phyloP scores from a whole-genome alignment of 2,329 filamentous ascomycete genomes.

The Sporothrix globosa region DNA sequence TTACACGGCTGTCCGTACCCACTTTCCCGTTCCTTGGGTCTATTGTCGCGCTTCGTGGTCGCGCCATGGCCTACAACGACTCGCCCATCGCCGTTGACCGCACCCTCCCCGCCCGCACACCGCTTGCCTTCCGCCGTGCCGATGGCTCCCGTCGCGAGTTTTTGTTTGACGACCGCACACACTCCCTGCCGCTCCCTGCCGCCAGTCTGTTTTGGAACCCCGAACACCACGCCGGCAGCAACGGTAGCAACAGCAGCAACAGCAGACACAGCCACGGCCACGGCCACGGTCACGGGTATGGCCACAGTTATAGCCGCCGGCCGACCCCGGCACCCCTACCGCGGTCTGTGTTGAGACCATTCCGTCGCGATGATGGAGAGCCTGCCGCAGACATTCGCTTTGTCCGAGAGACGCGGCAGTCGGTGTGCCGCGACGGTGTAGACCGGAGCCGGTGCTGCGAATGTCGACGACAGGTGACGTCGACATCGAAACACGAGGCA shows the following conservation, averaged over 20 bases:
- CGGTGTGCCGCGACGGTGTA: slow-evolving; percentile 29
- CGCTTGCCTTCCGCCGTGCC: slow-evolving; percentile 30
- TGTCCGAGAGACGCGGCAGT: slow-evolving; percentile 20
- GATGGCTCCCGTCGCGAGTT: slow-evolving; percentile 30
- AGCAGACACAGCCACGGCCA: too few species aligned
- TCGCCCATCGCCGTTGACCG: background rate
- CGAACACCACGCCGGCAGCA: background rate
- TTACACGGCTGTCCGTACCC: slow-evolving; percentile 17
- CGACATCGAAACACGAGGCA: background rate
- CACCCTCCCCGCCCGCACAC: background rate
- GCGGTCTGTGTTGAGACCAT: slow-evolving; percentile 30
- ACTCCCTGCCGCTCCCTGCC: background rate
- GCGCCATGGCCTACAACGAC: background rate
- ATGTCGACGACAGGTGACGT: slow-evolving; percentile 16
- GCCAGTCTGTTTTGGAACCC: slow-evolving; percentile 6
- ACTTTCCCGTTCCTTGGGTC: background rate
- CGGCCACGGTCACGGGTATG: too few species aligned
- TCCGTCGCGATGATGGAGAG: slow-evolving; percentile 33
- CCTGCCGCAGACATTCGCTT: slow-evolving; percentile 26
- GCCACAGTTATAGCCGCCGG: background rate
- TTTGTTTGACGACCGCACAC: background rate
- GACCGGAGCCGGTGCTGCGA: slow-evolving; percentile 30
- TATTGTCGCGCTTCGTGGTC: background rate
- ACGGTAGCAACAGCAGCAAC: too few species aligned
- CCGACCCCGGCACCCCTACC: slow-evolving; percentile 17